phyloP scores from a whole-genome alignment of 495 filamentous ascomycete genomes.

The Neurospora sublineolata region DNA sequence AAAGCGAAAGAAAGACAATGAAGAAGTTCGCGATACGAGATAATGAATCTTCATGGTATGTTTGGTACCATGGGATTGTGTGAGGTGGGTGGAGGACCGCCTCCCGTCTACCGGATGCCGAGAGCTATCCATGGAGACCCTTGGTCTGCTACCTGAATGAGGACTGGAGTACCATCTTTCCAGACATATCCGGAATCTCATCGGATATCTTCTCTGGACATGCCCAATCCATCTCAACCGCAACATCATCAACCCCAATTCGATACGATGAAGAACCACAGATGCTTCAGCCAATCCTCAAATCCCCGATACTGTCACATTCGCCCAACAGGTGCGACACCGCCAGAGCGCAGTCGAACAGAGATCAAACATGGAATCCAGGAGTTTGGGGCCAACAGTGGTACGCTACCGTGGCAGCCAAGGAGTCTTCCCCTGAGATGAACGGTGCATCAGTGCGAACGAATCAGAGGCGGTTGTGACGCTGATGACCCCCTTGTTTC shows the following conservation, averaged over 20 bases:
- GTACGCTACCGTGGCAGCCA: neutral
- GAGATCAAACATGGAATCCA: neutral
- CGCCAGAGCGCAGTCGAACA: neutral
- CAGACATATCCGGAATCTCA: neutral
- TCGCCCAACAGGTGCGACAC: neutral
- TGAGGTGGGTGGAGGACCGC: neutral
- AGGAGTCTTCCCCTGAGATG: neutral
- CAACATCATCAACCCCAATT: neutral
- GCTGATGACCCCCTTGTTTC: neutral
- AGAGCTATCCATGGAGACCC: neutral
- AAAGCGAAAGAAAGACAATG: neutral
- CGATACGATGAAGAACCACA: neutral
- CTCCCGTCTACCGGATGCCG: neutral
- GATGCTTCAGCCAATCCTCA: neutral
- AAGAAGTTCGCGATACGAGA: neutral
- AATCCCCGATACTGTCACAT: neutral
- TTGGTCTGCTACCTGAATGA: neutral
- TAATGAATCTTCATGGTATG: neutral
- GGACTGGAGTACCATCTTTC: neutral
- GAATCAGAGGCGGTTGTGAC: neutral
- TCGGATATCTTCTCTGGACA: neutral
- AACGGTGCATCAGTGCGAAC: neutral
- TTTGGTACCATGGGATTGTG: neutral
- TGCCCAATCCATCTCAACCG: neutral
- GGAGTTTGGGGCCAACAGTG: neutral